Conservation (phyloP, 208 protist genomes). For the Trypanosoma conorhini region DNA sequence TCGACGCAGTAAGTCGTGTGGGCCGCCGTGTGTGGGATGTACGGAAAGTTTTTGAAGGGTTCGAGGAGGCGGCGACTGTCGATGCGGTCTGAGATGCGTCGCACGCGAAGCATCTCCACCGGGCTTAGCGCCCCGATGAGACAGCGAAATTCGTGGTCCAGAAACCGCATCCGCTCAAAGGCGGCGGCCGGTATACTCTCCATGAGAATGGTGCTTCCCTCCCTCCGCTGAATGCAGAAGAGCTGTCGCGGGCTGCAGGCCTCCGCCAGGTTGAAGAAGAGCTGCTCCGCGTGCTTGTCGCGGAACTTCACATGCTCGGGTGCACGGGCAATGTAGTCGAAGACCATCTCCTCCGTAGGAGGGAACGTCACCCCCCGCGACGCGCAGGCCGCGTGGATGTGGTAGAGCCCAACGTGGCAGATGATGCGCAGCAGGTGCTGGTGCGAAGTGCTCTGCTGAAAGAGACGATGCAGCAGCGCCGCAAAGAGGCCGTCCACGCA, state of each 20-base stretch:
- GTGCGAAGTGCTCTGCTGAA: slow-evolving; percentile 87
- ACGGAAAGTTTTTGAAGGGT: slow-evolving; percentile 47
- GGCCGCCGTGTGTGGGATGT: slow-evolving; percentile 69
- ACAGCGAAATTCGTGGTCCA: slow-evolving; percentile 70
- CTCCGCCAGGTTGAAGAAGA: slow-evolving; percentile 67
- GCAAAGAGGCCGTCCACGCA: slow-evolving; percentile 35
- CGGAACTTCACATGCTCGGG: slow-evolving; percentile 82
- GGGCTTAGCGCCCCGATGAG: slow-evolving; percentile 63
- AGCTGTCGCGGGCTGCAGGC: slow-evolving; percentile 59
- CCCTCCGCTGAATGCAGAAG: slow-evolving; percentile 80
- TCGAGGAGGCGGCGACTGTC: slow-evolving; percentile 27
- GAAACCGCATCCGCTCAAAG: slow-evolving; percentile 82
- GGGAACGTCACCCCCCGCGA: slow-evolving; percentile 25
- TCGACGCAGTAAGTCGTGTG: slow-evolving; percentile 69
- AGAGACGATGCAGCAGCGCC: slow-evolving; percentile 61
- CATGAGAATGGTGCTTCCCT: slow-evolving; percentile 71
- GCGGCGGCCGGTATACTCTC: slow-evolving; percentile 77
- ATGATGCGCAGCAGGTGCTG: slow-evolving; percentile 92
- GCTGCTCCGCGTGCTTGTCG: slow-evolving; percentile 63
- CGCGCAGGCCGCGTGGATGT: slow-evolving; percentile 44
- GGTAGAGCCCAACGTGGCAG: slow-evolving; percentile 77
- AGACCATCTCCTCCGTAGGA: slow-evolving; percentile 40
- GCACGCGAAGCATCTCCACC: slow-evolving; percentile 68
- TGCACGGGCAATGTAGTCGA: slow-evolving; percentile 66
- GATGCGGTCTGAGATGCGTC: slow-evolving; percentile 18